A percentile compares a stretch with the other conserved stretches of the same genome.
These are phyloP conservation scores for Exophiala calicioides DNA, from an alignment of 2,329 filamentous ascomycete genomes.

Conservation along the genomic window DNA sequence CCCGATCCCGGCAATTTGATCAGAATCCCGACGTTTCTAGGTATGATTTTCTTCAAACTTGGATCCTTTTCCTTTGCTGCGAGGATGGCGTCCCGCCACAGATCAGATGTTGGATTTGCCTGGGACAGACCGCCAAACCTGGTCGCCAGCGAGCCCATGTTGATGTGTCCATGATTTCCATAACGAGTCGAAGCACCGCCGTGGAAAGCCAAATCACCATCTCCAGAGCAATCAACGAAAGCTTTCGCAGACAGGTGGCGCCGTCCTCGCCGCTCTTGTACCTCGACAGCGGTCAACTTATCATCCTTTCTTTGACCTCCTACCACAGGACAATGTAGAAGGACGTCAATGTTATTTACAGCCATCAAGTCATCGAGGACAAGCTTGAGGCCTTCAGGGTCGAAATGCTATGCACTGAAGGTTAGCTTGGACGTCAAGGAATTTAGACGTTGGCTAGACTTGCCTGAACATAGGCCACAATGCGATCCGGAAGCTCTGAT, in stretches of 20 bases:
- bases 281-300: constrained; percentile 5
- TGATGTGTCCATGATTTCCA: constrained; percentile 18
- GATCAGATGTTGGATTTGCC: constrained; percentile 13
- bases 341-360: constrained; percentile 12
- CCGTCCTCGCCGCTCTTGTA: constrained; percentile 16
- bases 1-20: too few species aligned
- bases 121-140: constrained; percentile 10
- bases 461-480: constrained; percentile 17
- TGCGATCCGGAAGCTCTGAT: constrained; percentile 3
- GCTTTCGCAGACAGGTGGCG: constrained; percentile 9
- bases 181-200: constrained; percentile 14
- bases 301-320: constrained; percentile 5
- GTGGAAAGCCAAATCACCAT: constrained; percentile 13
- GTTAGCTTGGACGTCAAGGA: neutral
- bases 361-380: constrained; percentile 13
- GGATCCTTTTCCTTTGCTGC: too few species aligned
- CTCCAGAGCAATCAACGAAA: constrained; percentile 18
- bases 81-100: too few species aligned
- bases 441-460: neutral
- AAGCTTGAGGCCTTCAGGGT: constrained; percentile 12
- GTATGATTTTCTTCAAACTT: too few species aligned
- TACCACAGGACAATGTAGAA: constrained; percentile 15
- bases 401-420: constrained; percentile 4
- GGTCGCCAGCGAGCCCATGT: constrained; percentile 18
- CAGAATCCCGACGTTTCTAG: too few species aligned